Evolutionary conservation across 495 filamentous ascomycete genomes (phyloP).

Genomic region (Talaromyces proteolyticus): DNA sequence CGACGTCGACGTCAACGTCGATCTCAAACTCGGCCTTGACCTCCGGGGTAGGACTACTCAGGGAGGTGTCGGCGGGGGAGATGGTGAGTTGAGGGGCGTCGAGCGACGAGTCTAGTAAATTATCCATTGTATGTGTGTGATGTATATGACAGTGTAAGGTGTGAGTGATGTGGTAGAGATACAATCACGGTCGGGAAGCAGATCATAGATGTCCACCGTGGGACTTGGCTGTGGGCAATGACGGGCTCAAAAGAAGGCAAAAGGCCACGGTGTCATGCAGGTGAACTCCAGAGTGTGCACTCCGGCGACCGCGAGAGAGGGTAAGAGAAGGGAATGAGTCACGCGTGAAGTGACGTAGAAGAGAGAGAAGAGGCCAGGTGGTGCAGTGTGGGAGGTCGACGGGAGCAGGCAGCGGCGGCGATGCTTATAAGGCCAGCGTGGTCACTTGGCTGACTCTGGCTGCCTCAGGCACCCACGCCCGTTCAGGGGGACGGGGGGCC

Average conservation of each 20-base stretch:
- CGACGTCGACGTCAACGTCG: constrained; percentile 4
- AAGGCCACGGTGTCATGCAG: constrained; percentile 5
- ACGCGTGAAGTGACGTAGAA: neutral
- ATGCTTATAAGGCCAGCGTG: constrained; percentile 46
- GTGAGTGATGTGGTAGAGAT: neutral
- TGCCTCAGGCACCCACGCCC: too few relatives aligned
- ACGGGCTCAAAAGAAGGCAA: neutral
- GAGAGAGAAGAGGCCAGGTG: constrained; percentile 30
- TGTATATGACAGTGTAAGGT: neutral
- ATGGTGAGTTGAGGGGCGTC: constrained; percentile 40
- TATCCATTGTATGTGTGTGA: constrained; percentile 24
- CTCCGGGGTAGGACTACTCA: constrained; percentile 11
- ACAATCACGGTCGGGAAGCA: neutral
- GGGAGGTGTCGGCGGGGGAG: constrained; percentile 44
- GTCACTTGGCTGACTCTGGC: constrained; percentile 12
- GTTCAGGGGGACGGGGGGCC: neutral
- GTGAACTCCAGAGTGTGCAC: constrained; percentile 3
- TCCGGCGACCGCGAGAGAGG: neutral
- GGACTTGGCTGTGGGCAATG: neutral
- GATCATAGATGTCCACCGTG: constrained; percentile 5
- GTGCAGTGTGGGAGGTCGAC: constrained; percentile 6
- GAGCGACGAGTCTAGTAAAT: constrained; percentile 24
- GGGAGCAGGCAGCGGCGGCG: constrained; percentile 12
- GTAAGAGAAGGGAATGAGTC: constrained; percentile 1
- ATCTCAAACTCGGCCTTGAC: neutral